These are phyloP conservation scores for Colletotrichum echinochloae DNA, from an alignment of 2,329 filamentous ascomycete species.

Conservation along the genomic window DNA sequence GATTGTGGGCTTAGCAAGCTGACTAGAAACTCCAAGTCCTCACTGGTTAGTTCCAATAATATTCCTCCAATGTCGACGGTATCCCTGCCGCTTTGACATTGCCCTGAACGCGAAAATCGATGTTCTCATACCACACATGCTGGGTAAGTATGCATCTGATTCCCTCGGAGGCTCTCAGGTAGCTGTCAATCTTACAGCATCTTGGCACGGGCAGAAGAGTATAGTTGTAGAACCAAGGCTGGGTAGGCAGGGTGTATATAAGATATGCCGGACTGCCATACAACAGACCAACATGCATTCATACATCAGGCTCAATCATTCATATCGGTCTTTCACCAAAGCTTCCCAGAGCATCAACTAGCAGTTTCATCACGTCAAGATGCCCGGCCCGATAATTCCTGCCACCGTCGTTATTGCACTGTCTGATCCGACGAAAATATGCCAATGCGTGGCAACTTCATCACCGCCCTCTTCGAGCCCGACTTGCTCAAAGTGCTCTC, in stretches of 20 bases:
- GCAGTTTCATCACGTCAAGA: neutral
- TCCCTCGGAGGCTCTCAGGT: neutral
- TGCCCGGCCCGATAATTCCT: conserved; percentile 13
- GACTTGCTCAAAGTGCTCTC: conserved; percentile 3
- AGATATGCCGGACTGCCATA: neutral
- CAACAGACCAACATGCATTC: no score
- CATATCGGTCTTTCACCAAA: no score
- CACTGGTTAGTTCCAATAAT: neutral
- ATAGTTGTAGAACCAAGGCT: neutral
- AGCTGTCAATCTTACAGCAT: neutral
- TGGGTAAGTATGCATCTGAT: neutral
- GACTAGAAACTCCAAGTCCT: neutral
- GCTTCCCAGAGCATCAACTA: no score
- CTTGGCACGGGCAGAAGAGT: neutral
- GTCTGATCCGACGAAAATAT: conserved; percentile 12
- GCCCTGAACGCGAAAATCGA: neutral
- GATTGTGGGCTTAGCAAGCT: neutral
- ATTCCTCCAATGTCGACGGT: neutral
- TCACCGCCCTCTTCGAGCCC: neutral
- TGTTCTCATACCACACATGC: neutral
- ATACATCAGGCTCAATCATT: no score
- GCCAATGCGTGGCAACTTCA: conserved; percentile 1
- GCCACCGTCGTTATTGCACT: neutral
- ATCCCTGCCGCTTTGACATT: neutral
- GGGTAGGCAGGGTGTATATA: neutral